phyloP scores from a whole-genome alignment of 78 protist genomes.

The Creolimax fragrantissima region DNA sequence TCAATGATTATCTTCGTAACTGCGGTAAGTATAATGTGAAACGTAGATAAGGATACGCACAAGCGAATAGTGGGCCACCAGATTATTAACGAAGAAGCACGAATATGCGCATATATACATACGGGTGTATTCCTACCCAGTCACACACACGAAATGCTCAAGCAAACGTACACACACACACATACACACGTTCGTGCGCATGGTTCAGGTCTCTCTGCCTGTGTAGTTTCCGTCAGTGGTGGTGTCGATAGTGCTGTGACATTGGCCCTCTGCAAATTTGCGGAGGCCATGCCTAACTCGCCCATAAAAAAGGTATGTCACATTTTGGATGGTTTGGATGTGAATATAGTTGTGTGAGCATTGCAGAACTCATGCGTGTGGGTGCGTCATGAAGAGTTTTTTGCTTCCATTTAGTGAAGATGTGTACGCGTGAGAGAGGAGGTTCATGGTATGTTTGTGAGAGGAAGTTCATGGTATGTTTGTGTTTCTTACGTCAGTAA shows the following conservation, averaged over 20 bases:
- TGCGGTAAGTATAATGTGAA: slow-evolving; percentile 20
- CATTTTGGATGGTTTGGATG: background rate
- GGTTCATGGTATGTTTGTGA: too few species aligned
- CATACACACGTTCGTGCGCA: background rate
- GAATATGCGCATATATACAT: background rate
- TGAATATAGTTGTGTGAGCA: too few species aligned
- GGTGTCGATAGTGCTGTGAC: slow-evolving; percentile 66
- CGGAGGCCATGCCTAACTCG: background rate
- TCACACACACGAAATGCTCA: background rate
- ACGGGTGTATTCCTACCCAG: background rate
- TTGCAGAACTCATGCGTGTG: too few species aligned
- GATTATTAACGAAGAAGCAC: too few species aligned
- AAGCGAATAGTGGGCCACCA: too few species aligned
- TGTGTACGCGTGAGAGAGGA: too few species aligned
- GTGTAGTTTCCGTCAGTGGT: slow-evolving; percentile 35
- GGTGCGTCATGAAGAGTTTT: too few species aligned
- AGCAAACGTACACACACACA: background rate
- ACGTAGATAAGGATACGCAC: background rate
- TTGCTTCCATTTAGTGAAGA: too few species aligned
- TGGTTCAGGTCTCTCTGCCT: background rate
- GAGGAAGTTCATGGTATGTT: too few species aligned
- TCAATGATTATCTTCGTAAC: slow-evolving; percentile 48
- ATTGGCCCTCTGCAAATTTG: slow-evolving; percentile 32
- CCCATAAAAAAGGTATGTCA: slow-evolving; percentile 40
- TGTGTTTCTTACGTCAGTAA: too few species aligned